Base-by-base conservation (phyloP, 345 rosid species). In the Rhizophora apiculata region DNA sequence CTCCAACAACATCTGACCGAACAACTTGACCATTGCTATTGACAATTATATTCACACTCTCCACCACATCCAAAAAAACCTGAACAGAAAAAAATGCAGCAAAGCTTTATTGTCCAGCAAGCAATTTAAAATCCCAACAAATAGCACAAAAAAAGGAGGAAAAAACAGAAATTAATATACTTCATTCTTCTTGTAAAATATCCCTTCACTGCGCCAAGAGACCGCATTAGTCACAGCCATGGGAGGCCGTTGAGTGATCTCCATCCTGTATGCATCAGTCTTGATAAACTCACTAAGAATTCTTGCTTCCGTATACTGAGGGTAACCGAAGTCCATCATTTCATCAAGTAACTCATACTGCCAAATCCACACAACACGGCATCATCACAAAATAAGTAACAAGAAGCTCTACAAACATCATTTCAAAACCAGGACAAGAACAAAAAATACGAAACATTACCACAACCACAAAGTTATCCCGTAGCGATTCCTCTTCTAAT, bases 151-250 rank as follows among this genome's bases (percentile, higher is more conserved):
- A 57, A 24, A 58, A 63, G 60, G 21, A 2, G 34, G 6, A 59
- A 37, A 63, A 26, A 58, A 32, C 56, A 34, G 31, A 24, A 15
- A 34, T 43, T 60, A 71, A 74, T 82, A 74, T 62, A 95, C 96
- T 82, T 90, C 99, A 71, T 95, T 95, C 83, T 95, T 95, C 83
- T 90, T 95, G 79, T 87, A 90, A 55, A 68, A 70, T 77, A 95
- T 85, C 65, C 99, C 97, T 81, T 95, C 99, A 75, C 96, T 90
- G 57, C 99, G 89, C 98, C 96, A 95, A 26, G 99, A 95, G 34
- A 95, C 98, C 39, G 98, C 96, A 81, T 95, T 92, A 26, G 98
- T 95, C 55, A 95, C 96, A 78, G 99, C 98, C 99, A 95, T 95
- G 6, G 99, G 99, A 82, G 99, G 99, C 77, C 98, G 84, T 78